A percentile compares a stretch with the other conserved stretches of the same genome.
These are phyloP conservation scores for Lepidium didymum DNA, from an alignment of 345 rosid species.

Conservation along the genomic window DNA sequence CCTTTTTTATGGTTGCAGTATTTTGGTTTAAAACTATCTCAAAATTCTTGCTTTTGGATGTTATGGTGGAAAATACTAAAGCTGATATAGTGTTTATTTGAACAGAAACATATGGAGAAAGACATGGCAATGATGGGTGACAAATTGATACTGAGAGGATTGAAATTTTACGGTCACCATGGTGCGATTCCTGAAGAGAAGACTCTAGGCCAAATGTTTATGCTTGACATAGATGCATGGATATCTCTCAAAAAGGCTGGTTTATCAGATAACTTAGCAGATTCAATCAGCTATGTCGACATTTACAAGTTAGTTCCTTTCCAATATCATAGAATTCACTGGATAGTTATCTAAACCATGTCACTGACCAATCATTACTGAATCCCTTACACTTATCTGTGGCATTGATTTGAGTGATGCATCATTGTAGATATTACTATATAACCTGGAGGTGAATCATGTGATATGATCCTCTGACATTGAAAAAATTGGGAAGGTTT, in stretches of 20 bases:
- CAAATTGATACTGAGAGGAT: constrained; percentile 63
- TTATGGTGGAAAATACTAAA: background rate
- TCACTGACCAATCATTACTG: background rate
- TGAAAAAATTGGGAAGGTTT: background rate
- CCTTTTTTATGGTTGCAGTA: too few relatives aligned
- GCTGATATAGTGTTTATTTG: background rate
- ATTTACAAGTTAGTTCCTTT: constrained; percentile 47
- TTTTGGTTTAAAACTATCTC: background rate
- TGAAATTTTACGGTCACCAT: constrained; percentile 81
- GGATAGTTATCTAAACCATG: background rate
- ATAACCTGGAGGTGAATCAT: background rate
- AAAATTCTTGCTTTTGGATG: background rate
- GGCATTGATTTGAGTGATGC: background rate
- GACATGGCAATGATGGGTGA: constrained; percentile 43
- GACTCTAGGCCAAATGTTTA: constrained; percentile 75
- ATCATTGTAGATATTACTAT: background rate
- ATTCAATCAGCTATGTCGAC: constrained; percentile 67
- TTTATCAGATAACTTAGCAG: constrained; percentile 44
- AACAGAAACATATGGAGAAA: constrained; percentile 1
- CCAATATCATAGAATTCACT: background rate
- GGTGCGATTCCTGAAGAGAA: constrained; percentile 71
- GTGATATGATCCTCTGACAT: background rate
- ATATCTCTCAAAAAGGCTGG: constrained; percentile 71
- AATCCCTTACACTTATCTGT: background rate
- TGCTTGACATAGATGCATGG: constrained; percentile 85